Evolutionary conservation across 495 filamentous ascomycete genomes (phyloP), one percentile per base, ranked within the genome.

Genomic region (Aspergillus olivimuriae): DNA sequence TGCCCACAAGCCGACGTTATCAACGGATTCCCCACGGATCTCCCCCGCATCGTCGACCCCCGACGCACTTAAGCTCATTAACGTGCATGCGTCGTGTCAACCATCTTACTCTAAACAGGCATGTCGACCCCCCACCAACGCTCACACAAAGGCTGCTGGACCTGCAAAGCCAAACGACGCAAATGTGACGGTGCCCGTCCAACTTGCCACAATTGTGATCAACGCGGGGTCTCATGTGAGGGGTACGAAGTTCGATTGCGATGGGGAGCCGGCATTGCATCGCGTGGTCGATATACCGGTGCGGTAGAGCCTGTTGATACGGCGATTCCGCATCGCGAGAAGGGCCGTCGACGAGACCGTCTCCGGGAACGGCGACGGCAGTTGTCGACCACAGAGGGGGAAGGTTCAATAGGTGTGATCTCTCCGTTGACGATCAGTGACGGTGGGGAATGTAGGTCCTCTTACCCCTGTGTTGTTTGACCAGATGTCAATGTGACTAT

Each of bases 221-320:
- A 55, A 14, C 61, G 60, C 7, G 60, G 58, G 0, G 30, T 63
- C 0, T 33, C 36, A 0, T 68, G 64, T 19, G 64, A 65, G 43
- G 64, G 64, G 1, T 68, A 68, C 36, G 62, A 63, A 19, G 50
- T 68, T 4, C 52, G 64, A 17, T 47, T 68, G 14, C 56, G 56
- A 11, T 65, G 64, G 64, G 62, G 62, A 1, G 44, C 49, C 19
- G 64, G 64, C 0, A 64, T 68, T 41, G 64, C 64, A 0, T 68
- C 64, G 31, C 58, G 64, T 12, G 64, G 64, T 4, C 51, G 46
- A 1, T 65, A 61, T 43, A 61, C 55, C 2, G 64, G 64, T 3
- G 64, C 64, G 4, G 60, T 56, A 30, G 61, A 59, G 36, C 62
- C 64, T 1, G n/a, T 64, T 1, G 42, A n/a, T n/a, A n/a, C 53